Conservation (phyloP, 1,139 yeast species). For the Sugiyamaella japonica region DNA sequence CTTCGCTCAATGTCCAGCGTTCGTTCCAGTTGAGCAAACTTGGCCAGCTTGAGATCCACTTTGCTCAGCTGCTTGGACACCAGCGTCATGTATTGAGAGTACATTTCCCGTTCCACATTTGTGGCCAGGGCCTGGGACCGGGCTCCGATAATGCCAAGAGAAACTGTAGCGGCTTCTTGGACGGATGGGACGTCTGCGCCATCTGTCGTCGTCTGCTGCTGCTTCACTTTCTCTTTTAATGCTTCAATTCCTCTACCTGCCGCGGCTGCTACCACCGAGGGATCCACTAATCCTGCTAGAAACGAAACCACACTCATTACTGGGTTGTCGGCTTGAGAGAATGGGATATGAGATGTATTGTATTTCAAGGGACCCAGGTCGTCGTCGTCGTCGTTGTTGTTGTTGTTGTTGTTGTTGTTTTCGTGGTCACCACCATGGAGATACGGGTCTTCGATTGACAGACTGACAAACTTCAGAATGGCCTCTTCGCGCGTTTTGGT, state of each 20-base stretch:
- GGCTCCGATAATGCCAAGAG: slow-evolving; percentile 59
- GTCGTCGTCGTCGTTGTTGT: slow-evolving; percentile 30
- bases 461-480: slow-evolving; percentile 70
- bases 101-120: slow-evolving; percentile 72
- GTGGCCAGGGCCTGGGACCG: slow-evolving; percentile 81
- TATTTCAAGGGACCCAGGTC: slow-evolving; percentile 74
- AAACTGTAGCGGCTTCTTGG: slow-evolving; percentile 26
- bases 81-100: slow-evolving; percentile 54
- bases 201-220: slow-evolving; percentile 16
- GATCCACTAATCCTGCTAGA: slow-evolving; percentile 81
- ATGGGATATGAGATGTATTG: slow-evolving; percentile 69
- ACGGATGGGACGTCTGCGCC: slow-evolving; percentile 17
- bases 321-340: slow-evolving; percentile 85
- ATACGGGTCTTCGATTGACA: slow-evolving; percentile 80
- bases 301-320: slow-evolving; percentile 87
- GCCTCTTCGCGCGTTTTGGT: slow-evolving; percentile 78
- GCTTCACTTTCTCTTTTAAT: slow-evolving; percentile 44
- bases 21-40: slow-evolving; percentile 71
- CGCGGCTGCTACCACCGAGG: slow-evolving; percentile 86
- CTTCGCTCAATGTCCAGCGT: slow-evolving; percentile 78
- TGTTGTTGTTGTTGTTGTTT: too few relatives aligned
- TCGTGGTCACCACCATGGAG: too few relatives aligned
- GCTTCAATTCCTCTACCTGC: slow-evolving; percentile 44
- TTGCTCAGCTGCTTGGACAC: slow-evolving; percentile 73
- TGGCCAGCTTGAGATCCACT: slow-evolving; percentile 71